Conservation (phyloP, 306 rosid genomes). For the Rubus parviflorus region DNA sequence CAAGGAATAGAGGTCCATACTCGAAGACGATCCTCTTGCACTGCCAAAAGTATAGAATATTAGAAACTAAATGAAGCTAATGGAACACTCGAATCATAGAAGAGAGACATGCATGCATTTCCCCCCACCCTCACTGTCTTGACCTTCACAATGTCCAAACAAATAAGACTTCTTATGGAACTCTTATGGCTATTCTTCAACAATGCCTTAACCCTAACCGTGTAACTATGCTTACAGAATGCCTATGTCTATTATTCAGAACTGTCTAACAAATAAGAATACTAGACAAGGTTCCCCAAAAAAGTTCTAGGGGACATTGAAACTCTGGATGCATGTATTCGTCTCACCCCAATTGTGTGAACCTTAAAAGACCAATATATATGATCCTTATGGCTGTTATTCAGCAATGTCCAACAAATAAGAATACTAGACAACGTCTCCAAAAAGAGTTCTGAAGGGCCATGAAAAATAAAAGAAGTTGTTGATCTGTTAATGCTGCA, state of each 20-base stretch:
- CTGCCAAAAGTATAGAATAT: slow-evolving; percentile 43
- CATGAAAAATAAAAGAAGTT: neutral
- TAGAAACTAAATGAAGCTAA: neutral
- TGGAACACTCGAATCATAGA: neutral
- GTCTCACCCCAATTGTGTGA: too few relatives aligned
- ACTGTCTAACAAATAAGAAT: neutral
- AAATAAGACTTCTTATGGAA: neutral
- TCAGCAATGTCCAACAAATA: neutral
- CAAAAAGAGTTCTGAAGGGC: neutral
- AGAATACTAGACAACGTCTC: neutral
- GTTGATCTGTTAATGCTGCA: neutral
- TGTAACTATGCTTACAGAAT: neutral
- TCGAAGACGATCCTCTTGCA: slow-evolving; percentile 78
- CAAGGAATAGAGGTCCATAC: slow-evolving; percentile 63
- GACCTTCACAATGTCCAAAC: neutral
- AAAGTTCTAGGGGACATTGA: neutral
- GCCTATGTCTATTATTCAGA: neutral
- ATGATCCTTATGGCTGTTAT: neutral
- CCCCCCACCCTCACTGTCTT: neutral
- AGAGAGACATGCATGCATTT: neutral
- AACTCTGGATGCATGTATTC: too few relatives aligned
- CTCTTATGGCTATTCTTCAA: neutral
- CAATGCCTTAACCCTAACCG: neutral
- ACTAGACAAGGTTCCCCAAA: neutral
- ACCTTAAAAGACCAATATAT: too few relatives aligned